Percentiles rank a stretch among this genome's conserved stretches.
phyloP scores from a whole-genome alignment of 352 stramenopile genomes.

The Globisporangium barbulae region DNA sequence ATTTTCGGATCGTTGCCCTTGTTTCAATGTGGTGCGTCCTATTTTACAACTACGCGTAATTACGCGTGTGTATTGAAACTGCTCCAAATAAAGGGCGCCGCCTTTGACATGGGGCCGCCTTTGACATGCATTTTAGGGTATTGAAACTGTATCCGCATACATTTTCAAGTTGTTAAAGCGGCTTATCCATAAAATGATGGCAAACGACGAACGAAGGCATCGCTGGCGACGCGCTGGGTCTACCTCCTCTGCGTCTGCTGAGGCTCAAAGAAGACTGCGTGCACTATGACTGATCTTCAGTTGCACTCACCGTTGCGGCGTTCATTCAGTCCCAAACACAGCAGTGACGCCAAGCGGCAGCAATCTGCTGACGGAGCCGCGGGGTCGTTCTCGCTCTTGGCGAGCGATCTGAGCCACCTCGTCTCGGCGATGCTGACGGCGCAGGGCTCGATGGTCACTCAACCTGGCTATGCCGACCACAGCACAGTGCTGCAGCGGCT shows the following conservation, averaged over 20 bases:
- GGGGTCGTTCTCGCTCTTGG: constrained; percentile 6
- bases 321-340: not conserved
- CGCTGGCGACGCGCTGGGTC: not conserved
- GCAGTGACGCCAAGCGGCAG: not conserved
- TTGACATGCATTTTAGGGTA: too few relatives aligned
- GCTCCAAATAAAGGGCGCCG: too few relatives aligned
- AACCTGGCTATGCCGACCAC: not conserved
- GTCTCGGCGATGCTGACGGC: not conserved
- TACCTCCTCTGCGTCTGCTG: not conserved
- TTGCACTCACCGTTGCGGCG: not conserved
- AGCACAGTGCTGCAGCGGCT: not conserved
- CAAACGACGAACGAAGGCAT: too few relatives aligned
- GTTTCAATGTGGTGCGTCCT: too few relatives aligned
- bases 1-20: too few relatives aligned
- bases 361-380: not conserved
- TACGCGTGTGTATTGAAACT: too few relatives aligned
- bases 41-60: too few relatives aligned
- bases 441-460: not conserved
- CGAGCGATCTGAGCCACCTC: constrained; percentile 2
- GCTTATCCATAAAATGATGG: too few relatives aligned
- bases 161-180: too few relatives aligned
- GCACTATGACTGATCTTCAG: not conserved
- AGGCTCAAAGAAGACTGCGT: not conserved
- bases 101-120: too few relatives aligned
- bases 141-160: too few relatives aligned